Base-by-base conservation (phyloP, 345 rosid genomes). In the Isatis tinctoria region DNA sequence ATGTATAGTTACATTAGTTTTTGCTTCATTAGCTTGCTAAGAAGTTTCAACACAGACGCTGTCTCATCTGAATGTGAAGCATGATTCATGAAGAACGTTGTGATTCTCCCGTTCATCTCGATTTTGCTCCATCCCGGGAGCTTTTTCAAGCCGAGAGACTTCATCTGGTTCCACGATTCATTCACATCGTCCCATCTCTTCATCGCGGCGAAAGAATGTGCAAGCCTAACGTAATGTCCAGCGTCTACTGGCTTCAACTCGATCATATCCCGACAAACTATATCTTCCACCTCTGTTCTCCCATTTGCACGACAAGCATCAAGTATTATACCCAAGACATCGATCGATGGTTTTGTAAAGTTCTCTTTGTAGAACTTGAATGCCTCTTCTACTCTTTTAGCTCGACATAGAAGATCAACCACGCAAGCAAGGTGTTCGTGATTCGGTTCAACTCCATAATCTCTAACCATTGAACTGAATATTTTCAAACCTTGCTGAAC, bases 101-200 rank as follows among this genome's bases (percentile, higher is more conserved):
- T 78, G 70, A 67, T 73, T 59, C 27, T 58, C 67, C 85, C 81
- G 0, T 76, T 72, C 16, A 78, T 64, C 70, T 85, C 88, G 61
- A 88, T 82, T 57, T 72, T 82, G 70, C 90, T 88, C 90, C 90
- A 86, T 12, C 84, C 87, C 0, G 89, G 85, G 64, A 82, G 80
- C 75, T 86, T 88, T 78, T 68, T 86, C 56, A 86, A 70, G 57
- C 89, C 84, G 32, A 82, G 82, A 58, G 82, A 82, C 73, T 81
- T 85, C 88, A 86, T 83, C 68, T 71, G 69, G 60, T 59, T 72
- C 88, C 85, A 88, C 35, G 83, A 81, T 56, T 82, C 78, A 56
- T 84, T 83, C 66, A 83, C 79, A 10, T 69, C 66, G 30, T 83
- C 83, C 93, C 93, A 88, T 73, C 76, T 81, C 70, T 79, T 84